Evolutionary conservation across 257 asterid genomes (phyloP), one percentile per base, ranked within the genome.

Genomic region (Solanum bulbocastanum): DNA sequence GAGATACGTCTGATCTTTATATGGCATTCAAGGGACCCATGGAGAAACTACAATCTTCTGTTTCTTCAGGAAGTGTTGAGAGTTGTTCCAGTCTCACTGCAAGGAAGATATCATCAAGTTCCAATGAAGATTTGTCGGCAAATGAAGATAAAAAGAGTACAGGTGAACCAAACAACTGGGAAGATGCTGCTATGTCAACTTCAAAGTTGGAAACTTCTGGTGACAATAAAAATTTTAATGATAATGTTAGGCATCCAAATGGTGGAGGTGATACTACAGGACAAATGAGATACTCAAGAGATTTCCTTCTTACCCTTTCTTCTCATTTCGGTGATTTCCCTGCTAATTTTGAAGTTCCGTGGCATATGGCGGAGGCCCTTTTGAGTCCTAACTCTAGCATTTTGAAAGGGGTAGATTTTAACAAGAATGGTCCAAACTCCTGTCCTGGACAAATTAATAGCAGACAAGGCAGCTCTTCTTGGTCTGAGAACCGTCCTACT

Each of bases 131-230:
- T 42, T 68, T 66, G 49, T 18, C 69, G 12, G 39, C 86, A 33
- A 87, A 86, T 87, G 87, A 89, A 66, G 83, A 66, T 65, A 60
- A 39, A 46, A 72, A 23, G 91, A 87, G 75, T 56, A 89, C 88
- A 62, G 75, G 37, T 56, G 91, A 87, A 87, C 84, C 91, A 75
- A 89, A 85, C 65, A 86, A 79, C 62, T 85, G 91, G 91, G 90
- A 89, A 68, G 88, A 85, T 78, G 88, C 87, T 69, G 87, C 83
- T 18, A 84, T 87, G 75, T 75, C 90, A 40, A 84, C 85, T 40
- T 83, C 83, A 20, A 87, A 88, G 52, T 60, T 81, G 83, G 89
- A 81, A 40, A 69, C 65, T 87, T 32, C 49, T 32, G 85, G 85
- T 46, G 86, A 75, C 49, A 74, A 83, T 25, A 74, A 8, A 33